Base-by-base conservation (phyloP, 805 yeast species). In the Maudiozyma bulderi region DNA sequence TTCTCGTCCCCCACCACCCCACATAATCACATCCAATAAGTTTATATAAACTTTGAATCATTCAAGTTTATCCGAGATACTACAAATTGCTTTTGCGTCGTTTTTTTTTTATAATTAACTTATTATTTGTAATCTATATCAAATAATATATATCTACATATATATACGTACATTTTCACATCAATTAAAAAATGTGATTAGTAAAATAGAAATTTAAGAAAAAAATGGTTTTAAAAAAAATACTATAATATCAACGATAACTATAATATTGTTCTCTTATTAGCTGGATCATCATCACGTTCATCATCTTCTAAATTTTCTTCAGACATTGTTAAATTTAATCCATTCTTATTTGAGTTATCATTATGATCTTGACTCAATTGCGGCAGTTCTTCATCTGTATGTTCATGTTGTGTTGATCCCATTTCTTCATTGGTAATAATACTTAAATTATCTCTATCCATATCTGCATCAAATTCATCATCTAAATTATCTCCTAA, bases 401-500 rank as follows among this genome's bases (percentile, higher is more conserved):
- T 37, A 13, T 33, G 37, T 10, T 46, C 43, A 20, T 52, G 45
- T 30, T 33, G 45, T 6, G 14, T 43, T 7, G 50, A 51, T 10
- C 50, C 51, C n/a, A 56, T 51, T 13, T 53, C 48, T 31, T 61
- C 66, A 33, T 50, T 54, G 43, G 58, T 51, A 30, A 57, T 54
- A 28, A 57, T 57, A n/a, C 58, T 58, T 43, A 61, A 56, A 6
- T 57, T 60, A 28, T 50, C 58, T n/a, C 41, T 13, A n/a, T 13
- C 28, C 40, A 55, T 54, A 45, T 61, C 72, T 38, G 64, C 73
- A 28, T 70, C 76, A 32, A 67, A 71, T 45, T 64, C 67, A 15
- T 67, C 62, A 43, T 67, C 72, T 26, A 71, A 58, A 32, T 62
- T 61, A 42, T 67, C 73, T 20, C 70, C 69, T 46, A 74, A 44